Percentiles rank a stretch among this genome's conserved stretches.
phyloP scores from a whole-genome alignment of 2,329 filamentous ascomycete genomes.

The Parafenestella ontariensis region DNA sequence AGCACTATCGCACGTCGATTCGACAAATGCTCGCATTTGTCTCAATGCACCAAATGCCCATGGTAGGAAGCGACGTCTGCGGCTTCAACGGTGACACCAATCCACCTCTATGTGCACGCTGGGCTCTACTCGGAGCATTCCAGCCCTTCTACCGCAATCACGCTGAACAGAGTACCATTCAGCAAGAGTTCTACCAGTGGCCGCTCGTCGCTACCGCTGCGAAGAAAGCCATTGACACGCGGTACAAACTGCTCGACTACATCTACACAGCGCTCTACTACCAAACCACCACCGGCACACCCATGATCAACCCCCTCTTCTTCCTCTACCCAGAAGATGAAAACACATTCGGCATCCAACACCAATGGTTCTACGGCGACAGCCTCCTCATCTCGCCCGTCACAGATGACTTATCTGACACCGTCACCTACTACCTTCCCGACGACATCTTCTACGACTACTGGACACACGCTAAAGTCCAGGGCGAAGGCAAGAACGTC shows the following conservation, averaged over 20 bases:
- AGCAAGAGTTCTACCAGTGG: conserved; percentile 79
- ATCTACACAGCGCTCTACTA: conserved; percentile 74
- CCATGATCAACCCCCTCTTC: conserved; percentile 73
- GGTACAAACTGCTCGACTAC: conserved; percentile 82
- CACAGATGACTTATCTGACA: conserved; percentile 59
- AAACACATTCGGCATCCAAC: conserved; percentile 59
- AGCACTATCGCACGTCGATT: conserved; percentile 53
- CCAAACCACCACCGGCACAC: conserved; percentile 67
- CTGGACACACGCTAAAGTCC: conserved; percentile 59
- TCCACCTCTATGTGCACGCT: conserved; percentile 75
- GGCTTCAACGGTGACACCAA: conserved; percentile 74
- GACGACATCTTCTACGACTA: conserved; percentile 67
- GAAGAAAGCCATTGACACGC: conserved; percentile 70
- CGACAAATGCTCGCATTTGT: conserved; percentile 55
- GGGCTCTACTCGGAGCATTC: conserved; percentile 76
- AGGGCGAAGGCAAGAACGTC: conserved; percentile 55
- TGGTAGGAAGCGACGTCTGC: conserved; percentile 71
- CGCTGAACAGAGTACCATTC: conserved; percentile 60
- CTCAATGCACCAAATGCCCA: conserved; percentile 56
- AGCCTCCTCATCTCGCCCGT: conserved; percentile 65
- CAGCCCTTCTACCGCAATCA: conserved; percentile 80
- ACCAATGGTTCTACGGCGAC: conserved; percentile 68
- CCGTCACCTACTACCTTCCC: conserved; percentile 64
- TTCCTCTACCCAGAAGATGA: conserved; percentile 70
- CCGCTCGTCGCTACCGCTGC: conserved; percentile 68